Base-by-base conservation (phyloP, 2,329 filamentous ascomycete genomes). In the Aspergillus ruber region DNA sequence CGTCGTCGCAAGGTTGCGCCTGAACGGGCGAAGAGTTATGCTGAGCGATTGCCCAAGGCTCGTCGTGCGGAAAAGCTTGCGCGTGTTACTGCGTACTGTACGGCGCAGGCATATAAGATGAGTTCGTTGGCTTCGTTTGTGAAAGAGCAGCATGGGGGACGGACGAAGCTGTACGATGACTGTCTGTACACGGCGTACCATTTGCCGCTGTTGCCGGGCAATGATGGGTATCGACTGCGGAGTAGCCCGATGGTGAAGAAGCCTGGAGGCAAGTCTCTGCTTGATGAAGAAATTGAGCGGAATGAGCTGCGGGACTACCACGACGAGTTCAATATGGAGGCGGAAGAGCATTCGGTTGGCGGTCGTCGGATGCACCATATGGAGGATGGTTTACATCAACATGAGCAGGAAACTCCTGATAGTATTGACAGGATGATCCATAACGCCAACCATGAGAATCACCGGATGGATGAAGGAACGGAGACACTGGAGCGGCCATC, bases 171-270 rank as follows among this genome's bases (percentile, higher is more conserved):
- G 4, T 98, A 98, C 69, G 93, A 98, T 67, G 93, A 98, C 68
- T 98, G 93, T 63, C 75, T 98, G 20, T 98, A 98, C 65, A 88
- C 85, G 21, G 91, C 95, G 42, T 98, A 98, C 67, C 90, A 96
- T 64, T 74, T 96, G 25, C 93, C 93, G 4, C 73, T 98, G 13
- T 75, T 97, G 46, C 86, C 88, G 2, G 93, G 91, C 1, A 82
- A 77, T 42, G 90, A 95, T 43, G 91, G 93, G 1, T 96, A 90
- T 67, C 79, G 93, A 21, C 76, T 98, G 21, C 82, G 88, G 58
- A 96, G 91, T 64, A 89, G 90, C 61, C 93, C 93, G 0, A 86
- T 95, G 20, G 72, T 97, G 45, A 95, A 95, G 70, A 94, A 87
- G 41, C 90, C 91, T 0, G 93, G 93, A 12, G 91, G 93, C 2